These are phyloP conservation scores for Dendrobium officinale DNA, from an alignment of 106 monocot genomes.

Conservation along the genomic window DNA sequence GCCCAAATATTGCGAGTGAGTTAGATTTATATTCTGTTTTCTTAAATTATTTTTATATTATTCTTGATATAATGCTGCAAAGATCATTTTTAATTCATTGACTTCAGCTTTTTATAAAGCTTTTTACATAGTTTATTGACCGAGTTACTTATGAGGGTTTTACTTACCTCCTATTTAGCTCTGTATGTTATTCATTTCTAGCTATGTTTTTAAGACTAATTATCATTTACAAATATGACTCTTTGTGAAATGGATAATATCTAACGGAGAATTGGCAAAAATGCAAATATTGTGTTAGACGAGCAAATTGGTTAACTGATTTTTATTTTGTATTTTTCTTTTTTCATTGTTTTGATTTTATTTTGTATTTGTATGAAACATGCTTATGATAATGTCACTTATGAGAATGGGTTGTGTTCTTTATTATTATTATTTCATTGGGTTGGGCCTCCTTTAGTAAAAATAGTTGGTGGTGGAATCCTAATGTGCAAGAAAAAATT, in stretches of 20 bases:
- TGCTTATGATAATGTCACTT: neutral
- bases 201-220: neutral
- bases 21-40: neutral
- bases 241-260: neutral
- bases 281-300: neutral
- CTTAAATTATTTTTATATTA: neutral
- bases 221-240: neutral
- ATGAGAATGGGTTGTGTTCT: neutral
- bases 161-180: neutral
- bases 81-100: neutral
- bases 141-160: neutral
- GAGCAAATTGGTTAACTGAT: neutral
- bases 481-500: too few species aligned
- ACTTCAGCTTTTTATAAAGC: neutral
- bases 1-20: constrained; percentile 84
- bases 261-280: neutral
- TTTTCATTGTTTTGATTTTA: neutral
- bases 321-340: neutral
- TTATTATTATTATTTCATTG: neutral
- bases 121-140: neutral
- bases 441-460: neutral
- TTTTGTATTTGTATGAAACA: neutral
- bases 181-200: neutral
- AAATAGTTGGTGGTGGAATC: too few species aligned
- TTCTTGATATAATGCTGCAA: neutral